Conservation (phyloP, 73 alveolate species). For the Symbiodinium natans region DNA sequence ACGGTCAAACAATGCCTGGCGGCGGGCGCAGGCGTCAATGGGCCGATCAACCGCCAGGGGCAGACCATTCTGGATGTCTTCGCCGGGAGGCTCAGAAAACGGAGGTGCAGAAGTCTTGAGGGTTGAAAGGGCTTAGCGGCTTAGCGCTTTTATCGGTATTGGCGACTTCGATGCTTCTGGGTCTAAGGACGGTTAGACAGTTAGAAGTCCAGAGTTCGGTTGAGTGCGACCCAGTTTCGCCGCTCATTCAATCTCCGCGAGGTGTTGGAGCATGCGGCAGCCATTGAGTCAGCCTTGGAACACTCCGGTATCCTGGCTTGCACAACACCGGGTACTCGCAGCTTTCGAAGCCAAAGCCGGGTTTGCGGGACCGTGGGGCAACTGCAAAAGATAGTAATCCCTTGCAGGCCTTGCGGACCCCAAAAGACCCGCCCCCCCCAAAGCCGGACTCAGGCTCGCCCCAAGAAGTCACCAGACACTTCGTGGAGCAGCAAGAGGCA, state of each 20-base stretch:
- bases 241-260: no score
- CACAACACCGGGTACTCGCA: no score
- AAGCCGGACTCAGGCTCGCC: conserved; percentile 87
- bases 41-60: conserved; percentile 52
- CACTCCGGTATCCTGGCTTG: conserved; percentile 3
- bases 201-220: no score
- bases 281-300: conserved; percentile 48
- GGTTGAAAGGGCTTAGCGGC: neutral
- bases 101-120: neutral
- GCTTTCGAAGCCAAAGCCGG: no score
- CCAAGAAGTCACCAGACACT: conserved; percentile 35
- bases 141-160: no score
- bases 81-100: conserved; percentile 10
- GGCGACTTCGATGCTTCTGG: neutral
- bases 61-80: conserved; percentile 65
- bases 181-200: no score
- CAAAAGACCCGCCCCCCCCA: no score
- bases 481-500: conserved; percentile 77
- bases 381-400: no score
- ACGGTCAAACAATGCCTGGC: conserved; percentile 53
- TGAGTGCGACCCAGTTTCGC: no score
- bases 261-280: conserved; percentile 91
- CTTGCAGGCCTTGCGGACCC: no score
- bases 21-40: conserved; percentile 55
- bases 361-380: no score